Conservation (phyloP, 2,329 filamentous ascomycete species). For the Colletotrichum sp. region DNA sequence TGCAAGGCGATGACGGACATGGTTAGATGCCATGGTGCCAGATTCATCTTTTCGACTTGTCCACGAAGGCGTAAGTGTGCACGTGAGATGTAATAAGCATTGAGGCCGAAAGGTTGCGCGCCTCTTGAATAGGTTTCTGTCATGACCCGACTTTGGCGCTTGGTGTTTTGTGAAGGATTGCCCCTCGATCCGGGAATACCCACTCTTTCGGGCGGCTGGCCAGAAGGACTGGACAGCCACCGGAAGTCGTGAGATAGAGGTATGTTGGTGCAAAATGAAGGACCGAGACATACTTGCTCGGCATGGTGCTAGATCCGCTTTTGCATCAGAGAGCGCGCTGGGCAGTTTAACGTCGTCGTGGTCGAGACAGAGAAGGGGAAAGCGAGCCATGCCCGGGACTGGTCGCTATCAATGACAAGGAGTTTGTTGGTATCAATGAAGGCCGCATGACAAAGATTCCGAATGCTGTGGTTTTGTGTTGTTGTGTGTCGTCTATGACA, state of each 20-base stretch:
- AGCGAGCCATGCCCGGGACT: not conserved
- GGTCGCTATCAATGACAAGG: no score
- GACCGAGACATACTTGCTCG: not conserved
- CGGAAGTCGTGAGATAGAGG: not conserved
- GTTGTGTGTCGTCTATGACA: no score
- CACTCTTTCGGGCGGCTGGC: not conserved
- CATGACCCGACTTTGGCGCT: not conserved
- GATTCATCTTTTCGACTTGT: not conserved
- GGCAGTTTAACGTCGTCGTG: not conserved
- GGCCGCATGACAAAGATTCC: no score
- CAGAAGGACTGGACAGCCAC: not conserved
- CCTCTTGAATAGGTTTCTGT: not conserved
- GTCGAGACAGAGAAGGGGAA: not conserved
- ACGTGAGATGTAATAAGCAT: not conserved
- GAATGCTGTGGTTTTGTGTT: no score
- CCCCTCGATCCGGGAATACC: not conserved
- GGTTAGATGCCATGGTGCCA: no score
- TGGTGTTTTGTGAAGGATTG: not conserved
- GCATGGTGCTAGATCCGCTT: not conserved
- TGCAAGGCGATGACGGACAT: not conserved
- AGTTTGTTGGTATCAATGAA: no score
- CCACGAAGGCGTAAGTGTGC: no score
- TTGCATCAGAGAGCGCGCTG: not conserved
- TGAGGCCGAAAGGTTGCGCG: not conserved
- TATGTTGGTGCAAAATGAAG: not conserved